phyloP scores from a whole-genome alignment of 257 asterid species.

The Prunella vulgaris region DNA sequence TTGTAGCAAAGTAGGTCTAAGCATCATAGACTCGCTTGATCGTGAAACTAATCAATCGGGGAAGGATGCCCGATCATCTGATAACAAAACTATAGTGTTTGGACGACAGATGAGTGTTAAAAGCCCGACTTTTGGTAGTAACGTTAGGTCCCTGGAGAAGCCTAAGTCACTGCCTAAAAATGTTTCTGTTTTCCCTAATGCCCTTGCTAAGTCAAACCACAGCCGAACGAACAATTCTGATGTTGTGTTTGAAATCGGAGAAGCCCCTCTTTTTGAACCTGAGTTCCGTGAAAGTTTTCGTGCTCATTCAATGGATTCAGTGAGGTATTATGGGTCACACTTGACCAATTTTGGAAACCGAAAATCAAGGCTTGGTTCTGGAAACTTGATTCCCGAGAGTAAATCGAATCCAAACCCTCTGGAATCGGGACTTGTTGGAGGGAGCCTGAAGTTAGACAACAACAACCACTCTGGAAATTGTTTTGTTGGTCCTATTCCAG shows the following conservation, averaged over 20 bases:
- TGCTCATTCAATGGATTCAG: constrained; percentile 72
- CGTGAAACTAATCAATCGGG: constrained; percentile 34
- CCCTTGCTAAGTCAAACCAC: constrained; percentile 30
- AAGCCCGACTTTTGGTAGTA: constrained; percentile 32
- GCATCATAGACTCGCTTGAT: constrained; percentile 82
- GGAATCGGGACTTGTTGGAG: constrained; percentile 13
- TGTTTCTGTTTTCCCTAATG: constrained; percentile 42
- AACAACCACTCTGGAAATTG: constrained; percentile 20
- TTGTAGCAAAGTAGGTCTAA: constrained; percentile 71
- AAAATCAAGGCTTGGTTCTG: constrained; percentile 43
- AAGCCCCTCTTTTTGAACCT: constrained; percentile 27
- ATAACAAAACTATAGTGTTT: constrained; percentile 54
- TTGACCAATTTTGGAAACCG: constrained; percentile 38
- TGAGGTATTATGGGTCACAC: constrained; percentile 33
- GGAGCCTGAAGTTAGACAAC: constrained; percentile 31
- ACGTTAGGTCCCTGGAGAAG: constrained; percentile 33
- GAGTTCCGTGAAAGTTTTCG: constrained; percentile 27
- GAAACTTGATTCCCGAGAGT: constrained; percentile 31
- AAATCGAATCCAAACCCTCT: constrained; percentile 23
- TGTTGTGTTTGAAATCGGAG: constrained; percentile 71
- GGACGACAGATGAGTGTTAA: constrained; percentile 54
- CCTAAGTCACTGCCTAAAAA: constrained; percentile 64
- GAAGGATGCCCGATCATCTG: constrained; percentile 37
- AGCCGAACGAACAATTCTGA: constrained; percentile 42
- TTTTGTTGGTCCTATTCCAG: constrained; percentile 40